Base-by-base conservation (phyloP, 2,329 filamentous ascomycete species). In the Rhynchosporium secalis region DNA sequence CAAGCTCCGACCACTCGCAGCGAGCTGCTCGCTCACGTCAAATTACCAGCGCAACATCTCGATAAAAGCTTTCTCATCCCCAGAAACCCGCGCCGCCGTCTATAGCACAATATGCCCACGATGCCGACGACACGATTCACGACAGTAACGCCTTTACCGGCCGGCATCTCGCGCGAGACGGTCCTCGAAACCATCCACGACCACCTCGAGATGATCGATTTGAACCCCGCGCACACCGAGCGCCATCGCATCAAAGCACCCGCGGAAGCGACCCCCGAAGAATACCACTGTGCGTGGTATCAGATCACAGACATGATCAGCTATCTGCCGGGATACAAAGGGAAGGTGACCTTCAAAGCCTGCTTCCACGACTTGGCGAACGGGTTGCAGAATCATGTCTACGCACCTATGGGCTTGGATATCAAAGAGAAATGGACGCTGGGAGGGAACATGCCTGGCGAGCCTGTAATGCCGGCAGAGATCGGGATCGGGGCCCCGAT, bases 221-320 rank as follows among this genome's bases (percentile, higher is more conserved):
- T 96, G 63, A 96, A 95, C 75, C 92, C 92, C 1, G 81, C 96
- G 54, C 88, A 96, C 63, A 85, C 88, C 63, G 85, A 88, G 63
- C 85, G 90, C 62, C 81, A 86, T 65, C 80, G 80, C 45, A 90
- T 91, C 75, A 79, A 81, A 38, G 80, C 90, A 4, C 90, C 91
- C 0, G 72, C 81, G n/a, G 83, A 87, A 72, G 87, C 89, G 7
- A 78, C 83, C 0, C 78, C 84, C 13, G 90, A 94, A 68, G 92
- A 96, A 77, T 83, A 81, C 64, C 78, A 84, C 65, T 89, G 86
- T 68, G 80, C 78, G 15, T 96, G 92, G 92, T 96, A 93, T 76
- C 83, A 85, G 60, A 80, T 93, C 71, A 91, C 87, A 61, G 91
- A 96, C 77, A 85, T 84, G 71, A 87, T 96, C 70, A 81, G 84